Base-by-base conservation (phyloP, 768 basidiomycete genomes). In the Rhodotorula graminis region DNA sequence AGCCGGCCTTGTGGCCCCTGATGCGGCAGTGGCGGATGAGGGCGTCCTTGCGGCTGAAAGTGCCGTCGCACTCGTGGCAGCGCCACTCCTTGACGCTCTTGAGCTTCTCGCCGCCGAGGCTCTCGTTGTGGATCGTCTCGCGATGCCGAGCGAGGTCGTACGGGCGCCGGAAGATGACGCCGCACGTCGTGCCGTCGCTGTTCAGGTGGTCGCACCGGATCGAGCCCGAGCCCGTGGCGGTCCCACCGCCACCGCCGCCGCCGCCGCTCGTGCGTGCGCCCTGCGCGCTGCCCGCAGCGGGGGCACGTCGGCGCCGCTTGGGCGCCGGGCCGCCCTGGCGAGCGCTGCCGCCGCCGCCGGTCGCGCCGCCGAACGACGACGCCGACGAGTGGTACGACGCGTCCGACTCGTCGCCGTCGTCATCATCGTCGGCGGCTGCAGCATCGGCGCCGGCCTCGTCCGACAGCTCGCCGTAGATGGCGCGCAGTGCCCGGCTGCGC, bases 391-490 rank as follows among this genome's bases (percentile, higher is more conserved):
- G 63, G 46, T 73, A 65, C 27, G 60, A 56, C 70, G 62, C 69
- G 57, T 69, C 63, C 47, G 65, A 61, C 11, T 67, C 65, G 40
- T 70, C 37, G 2, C 46, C 61, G 50, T 49, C 66, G 53, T 69
- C 55, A 33, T 58, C 65, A 21, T 1, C 37, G 77, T 59, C 77
- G 77, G 37, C 59, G 58, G 58, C 79, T 82, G 69, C 91, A 90
- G 29, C 86, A 84, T 33, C 61, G 1, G 50, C 60, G 3, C 25
- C 60, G 2, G 25, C 14, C 16, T 47, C 61, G 77, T 91, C 90
- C 58, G 86, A 83, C 37, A 90, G 89, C 11, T 86, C 88, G 58
- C 90, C 90, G 78, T 85, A 93, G 73, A 84, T 90, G 75, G 88
- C 90, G 73, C 85, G 81, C 7, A 85, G 84, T 44, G 78, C 83